Evolutionary conservation across 495 filamentous ascomycete species (phyloP), one percentile per base, ranked within the genome.

Genomic region (Penicillium diatomitis): DNA sequence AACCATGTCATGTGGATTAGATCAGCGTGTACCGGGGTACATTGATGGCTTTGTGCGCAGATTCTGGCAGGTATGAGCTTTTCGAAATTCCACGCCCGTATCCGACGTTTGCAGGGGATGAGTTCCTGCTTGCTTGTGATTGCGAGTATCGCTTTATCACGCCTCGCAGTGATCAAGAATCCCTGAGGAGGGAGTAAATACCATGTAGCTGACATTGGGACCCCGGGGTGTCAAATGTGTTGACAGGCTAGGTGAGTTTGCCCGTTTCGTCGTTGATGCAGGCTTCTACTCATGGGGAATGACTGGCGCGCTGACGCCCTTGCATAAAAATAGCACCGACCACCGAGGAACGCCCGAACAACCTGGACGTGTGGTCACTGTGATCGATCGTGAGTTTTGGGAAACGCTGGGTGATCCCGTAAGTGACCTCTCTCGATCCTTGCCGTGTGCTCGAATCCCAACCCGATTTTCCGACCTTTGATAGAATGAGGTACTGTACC

Each of bases 21-120:
- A 96, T 55, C 79, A 79, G 54, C 76, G 90, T 45, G 73, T 96
- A 8, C 89, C 92, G 1, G 92, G 92, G 5, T 97, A 88, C 72
- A 88, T 98, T 39, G 83, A 81, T 53, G 89, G 90, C 55, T 99
- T 96, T 65, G 92, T 97, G 38, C 84, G 92, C 44, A 78, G 92
- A 28, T 99, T 99, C 65, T 99, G 92, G 92, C 92, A 99, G 85
- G 92, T 57, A 45, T 34, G 51, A 20, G 20, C 20, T 20, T 20
- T 20, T 2, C 6, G 41, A 34, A 34, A 27, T 32, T 32, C n/a
- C 30, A 31, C 39, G 41, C 30, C 39, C 32, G 28, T 30, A n/a
- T n/a, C 7, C 12, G 8, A 8, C 40, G 9, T 6, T 27, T 6
- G 28, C 28, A 29, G 27, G 6, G n/a, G 33, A 44, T 12, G 8